Evolutionary conservation across 225 moss, liverwort and hornwort species (phyloP).

Genomic region (Lunularia cruciata): DNA sequence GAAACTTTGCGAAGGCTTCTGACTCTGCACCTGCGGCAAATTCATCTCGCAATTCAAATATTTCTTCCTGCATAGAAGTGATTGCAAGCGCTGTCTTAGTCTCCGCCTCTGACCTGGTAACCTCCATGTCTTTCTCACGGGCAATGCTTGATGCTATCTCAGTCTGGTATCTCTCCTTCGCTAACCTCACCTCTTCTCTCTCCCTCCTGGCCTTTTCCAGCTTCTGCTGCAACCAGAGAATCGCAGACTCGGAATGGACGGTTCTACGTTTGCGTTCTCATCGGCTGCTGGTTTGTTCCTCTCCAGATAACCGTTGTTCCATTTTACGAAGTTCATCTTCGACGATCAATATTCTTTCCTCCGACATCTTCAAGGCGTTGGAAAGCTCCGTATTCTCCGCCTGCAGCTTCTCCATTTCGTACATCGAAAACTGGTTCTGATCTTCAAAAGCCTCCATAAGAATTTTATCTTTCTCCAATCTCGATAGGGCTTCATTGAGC

Average conservation of each 20-base stretch:
- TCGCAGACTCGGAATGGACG: conserved; percentile 35
- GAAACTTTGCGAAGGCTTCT: conserved; percentile 48
- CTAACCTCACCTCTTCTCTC: conserved; percentile 50
- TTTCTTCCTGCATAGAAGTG: conserved; percentile 77
- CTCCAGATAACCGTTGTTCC: too few species aligned
- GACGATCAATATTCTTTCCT: conserved; percentile 42
- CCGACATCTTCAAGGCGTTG: conserved; percentile 57
- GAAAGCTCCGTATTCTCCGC: conserved; percentile 53
- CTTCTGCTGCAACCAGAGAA: conserved; percentile 53
- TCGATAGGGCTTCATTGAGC: conserved; percentile 49
- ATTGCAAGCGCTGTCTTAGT: conserved; percentile 86
- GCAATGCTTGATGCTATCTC: conserved; percentile 39
- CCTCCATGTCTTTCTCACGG: conserved; percentile 63
- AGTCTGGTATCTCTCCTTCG: conserved; percentile 56
- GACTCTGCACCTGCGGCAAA: conserved; percentile 39
- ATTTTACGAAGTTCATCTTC: conserved; percentile 50
- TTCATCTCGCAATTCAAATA: conserved; percentile 56
- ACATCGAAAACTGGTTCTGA: conserved; percentile 64
- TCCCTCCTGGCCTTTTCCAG: conserved; percentile 59
- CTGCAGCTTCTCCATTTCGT: conserved; percentile 69
- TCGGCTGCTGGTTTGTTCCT: not conserved
- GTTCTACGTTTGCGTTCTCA: conserved; percentile 24
- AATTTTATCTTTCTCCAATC: conserved; percentile 51
- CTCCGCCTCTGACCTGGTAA: conserved; percentile 75
- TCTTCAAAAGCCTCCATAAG: conserved; percentile 75